Base-by-base conservation (phyloP, 108 stramenopile genomes). In the Craspedostauros australis region DNA sequence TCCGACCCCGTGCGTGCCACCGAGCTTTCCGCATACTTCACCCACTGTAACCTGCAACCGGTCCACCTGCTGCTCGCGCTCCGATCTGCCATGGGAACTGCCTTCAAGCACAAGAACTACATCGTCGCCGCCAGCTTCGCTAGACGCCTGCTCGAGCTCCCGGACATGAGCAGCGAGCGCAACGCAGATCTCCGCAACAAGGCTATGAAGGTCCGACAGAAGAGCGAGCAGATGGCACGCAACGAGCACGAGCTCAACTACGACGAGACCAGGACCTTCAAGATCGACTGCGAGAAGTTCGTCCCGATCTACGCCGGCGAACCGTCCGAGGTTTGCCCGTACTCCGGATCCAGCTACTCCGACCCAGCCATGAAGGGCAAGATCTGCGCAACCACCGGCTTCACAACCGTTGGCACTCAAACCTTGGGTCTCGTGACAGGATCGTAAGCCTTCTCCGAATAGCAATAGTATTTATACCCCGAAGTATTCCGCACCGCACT, bases 1-100 rank as follows among this genome's bases (percentile, higher is more conserved):
- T 51, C 59, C 4, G 89, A 94, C 47, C 81, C 90, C 38, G 88
- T 90, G 11, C 84, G 97, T 44, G 68, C 79, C 22, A 93, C 95
- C 6, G 99, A 99, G 65, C 90, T 99, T 14, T 85, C 96, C 22
- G 99, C 99, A 5, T 98, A 97, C 82, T 95, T 99, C 60, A 99
- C 99, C n/a, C 97, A 97, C 76, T 98, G 97, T 75, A 94, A 97
- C 57, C 76, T 99, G 49, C 95, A 96, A 57, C 96, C 99, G 15
- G 82, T 86, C 15, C 99, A 99, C 69, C 62, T 96, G 57, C 69
- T 98, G 12, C 78, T 99, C 36, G 95, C 94, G 5, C 86, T 99
- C 11, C 86, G 96, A 50, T 79, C 94, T 70, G 99, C 99, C 46
- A 99, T 99, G 99, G 91, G 92, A 31, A 76, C 89, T 27, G 95